Base-by-base conservation (phyloP, 345 rosid species). In the Rhodamnia rubescens region DNA sequence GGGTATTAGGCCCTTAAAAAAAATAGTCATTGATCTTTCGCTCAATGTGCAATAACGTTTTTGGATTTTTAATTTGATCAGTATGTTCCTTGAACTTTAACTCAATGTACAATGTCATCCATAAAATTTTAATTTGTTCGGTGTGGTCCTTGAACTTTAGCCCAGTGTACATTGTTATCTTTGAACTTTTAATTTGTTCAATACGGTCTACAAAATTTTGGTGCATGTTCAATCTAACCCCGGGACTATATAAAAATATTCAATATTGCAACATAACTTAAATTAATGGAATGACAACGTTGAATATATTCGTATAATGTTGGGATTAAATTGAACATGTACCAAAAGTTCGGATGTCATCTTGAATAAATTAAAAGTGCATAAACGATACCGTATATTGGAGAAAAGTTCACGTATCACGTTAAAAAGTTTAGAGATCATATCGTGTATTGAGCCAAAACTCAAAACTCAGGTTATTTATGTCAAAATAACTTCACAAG, bases 81-180 rank as follows among this genome's bases (percentile, higher is more conserved):
- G 0, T 1, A 1, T 6, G 9, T 1, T 59, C 1, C 29, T 5
- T 13, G 7, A 29, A 61, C 21, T 3, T 27, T 12, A 27, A 2
- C 1, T 2, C 20, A 7, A 27, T 0, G 0, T 27, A 20, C 21
- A 27, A 14, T 27, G 0, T 2, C 40, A 4, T 2, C 4, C 8
- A 0, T 5, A 1, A 59, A 61, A 4, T 7, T 61, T 61, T 15
- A 61, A 2, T 61, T 29, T 29, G 10, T 29, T 14, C 2, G 1
- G 7, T 15, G 8, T 29, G 32, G 1, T 7, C 4, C 1, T 2
- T 27, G 15, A 61, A 61, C 0, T 59, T 32, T 27, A 61, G 1
- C 40, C 4, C 3, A 2, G 15, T 15, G 5, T 29, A 9, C 5
- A 27, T 1, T 0, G 1, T 27, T 0, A 0, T 6, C 8, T 4